Conservation (phyloP, 2,329 filamentous ascomycete species). For the Phyllosticta capitalensis region DNA sequence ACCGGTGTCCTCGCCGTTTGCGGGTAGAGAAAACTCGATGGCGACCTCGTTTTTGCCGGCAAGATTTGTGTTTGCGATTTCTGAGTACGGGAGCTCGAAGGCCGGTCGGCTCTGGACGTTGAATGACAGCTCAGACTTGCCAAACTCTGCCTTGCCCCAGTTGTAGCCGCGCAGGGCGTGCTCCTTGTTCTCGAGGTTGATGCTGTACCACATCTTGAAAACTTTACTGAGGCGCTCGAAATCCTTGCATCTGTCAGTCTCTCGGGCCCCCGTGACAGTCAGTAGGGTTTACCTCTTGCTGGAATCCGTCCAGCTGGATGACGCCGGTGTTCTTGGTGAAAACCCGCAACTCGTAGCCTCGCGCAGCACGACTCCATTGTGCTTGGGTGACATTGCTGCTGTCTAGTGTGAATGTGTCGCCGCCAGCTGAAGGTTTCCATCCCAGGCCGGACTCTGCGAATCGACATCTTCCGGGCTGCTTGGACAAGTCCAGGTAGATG, state of each 20-base stretch:
- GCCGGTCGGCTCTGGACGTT: constrained; percentile 94
- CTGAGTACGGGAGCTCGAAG: constrained; percentile 93
- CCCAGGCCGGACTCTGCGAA: constrained; percentile 91
- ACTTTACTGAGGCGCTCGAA: constrained; percentile 82
- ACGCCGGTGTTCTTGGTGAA: constrained; percentile 74
- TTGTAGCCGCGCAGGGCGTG: constrained; percentile 97
- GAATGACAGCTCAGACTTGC: constrained; percentile 89
- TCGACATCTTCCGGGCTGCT: constrained; percentile 83
- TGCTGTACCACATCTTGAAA: constrained; percentile 98
- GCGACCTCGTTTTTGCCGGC: constrained; percentile 97
- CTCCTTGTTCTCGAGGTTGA: constrained; percentile 83
- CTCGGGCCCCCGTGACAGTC: neutral
- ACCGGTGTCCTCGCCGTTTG: constrained; percentile 60
- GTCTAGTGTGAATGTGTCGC: constrained; percentile 90
- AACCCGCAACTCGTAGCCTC: constrained; percentile 90
- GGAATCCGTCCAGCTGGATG: constrained; percentile 90
- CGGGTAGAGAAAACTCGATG: constrained; percentile 77
- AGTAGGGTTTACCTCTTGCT: constrained; percentile 56
- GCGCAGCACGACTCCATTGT: constrained; percentile 90
- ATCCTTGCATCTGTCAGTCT: constrained; percentile 45
- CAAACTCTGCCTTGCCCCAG: constrained; percentile 97
- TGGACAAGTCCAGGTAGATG: constrained; percentile 92
- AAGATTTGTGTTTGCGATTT: constrained; percentile 95
- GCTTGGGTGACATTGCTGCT: constrained; percentile 73
- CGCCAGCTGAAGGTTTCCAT: constrained; percentile 82